Evolutionary conservation across 2,329 filamentous ascomycete species (phyloP), one percentile per base, ranked within the genome.

Genomic region (Boeremia exigua): DNA sequence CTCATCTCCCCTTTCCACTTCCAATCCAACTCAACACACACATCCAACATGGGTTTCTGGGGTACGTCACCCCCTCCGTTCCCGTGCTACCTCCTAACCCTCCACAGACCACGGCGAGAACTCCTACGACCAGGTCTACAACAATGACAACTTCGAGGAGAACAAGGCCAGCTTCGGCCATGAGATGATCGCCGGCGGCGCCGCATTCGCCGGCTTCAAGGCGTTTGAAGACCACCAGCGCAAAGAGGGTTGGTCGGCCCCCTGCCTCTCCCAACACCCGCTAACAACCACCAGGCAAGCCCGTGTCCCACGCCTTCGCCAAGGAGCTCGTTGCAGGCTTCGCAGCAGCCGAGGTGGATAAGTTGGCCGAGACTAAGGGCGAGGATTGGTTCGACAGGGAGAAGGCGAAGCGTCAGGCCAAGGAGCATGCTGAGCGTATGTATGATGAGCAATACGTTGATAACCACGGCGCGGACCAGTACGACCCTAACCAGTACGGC

Each of bases 151-250:
- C 53, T 74, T 75, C 42, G 70, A 75, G 37, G 68, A 81, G 56
- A 81, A 90, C 78, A 78, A 90, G 77, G 80, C 83, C 66, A 84
- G 84, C 71, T 78, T 90, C 70, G 84, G 84, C 65, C 90, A 94
- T 78, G 90, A 95, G 79, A 71, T 91, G 43, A 73, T 93, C 52
- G 90, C 87, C 62, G 89, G 89, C 60, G 91, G 86, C 54, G 90
- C 90, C 54, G 86, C 88, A 59, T 94, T 94, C 72, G 88, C 86
- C 61, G 91, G 87, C 67, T 89, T 94, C 84, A 92, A 92, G 82
- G 80, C 87, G 19, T 93, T 87, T 68, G 90, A 93, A 78, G 87
- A 92, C 75, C 81, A 84, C 67, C 88, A 92, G 79, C 87, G 88
- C 69, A 80, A 78, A 53, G 81, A 90, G 73, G 90, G 87, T 86